A percentile compares a stretch with the other conserved stretches of the same genome.
Evolutionary conservation across 2,329 filamentous ascomycete species (phyloP).

Genomic region (Orbilia javanica): DNA sequence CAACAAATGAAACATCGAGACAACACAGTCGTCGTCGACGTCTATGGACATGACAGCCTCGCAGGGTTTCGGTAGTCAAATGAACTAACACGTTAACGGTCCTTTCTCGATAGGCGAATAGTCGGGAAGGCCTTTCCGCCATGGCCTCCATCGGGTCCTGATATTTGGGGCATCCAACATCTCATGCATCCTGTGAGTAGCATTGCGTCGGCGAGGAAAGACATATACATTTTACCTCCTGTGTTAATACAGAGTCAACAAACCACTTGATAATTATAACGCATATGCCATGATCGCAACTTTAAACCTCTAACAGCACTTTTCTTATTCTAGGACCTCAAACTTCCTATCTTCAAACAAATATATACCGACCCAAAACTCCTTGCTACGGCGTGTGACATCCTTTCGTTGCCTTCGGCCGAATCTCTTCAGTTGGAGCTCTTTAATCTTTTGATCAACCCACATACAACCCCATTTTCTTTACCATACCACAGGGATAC

Average conservation of each 20-base stretch:
- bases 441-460: conserved; percentile 58
- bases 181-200: conserved; percentile 58
- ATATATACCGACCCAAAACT: conserved; percentile 42
- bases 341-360: conserved; percentile 52
- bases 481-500: conserved; percentile 58
- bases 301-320: not conserved
- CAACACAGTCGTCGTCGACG: not conserved
- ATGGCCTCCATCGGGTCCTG: conserved; percentile 55
- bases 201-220: too few species aligned
- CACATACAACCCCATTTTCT: conserved; percentile 57
- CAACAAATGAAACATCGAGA: not conserved
- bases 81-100: not conserved
- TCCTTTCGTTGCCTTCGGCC: conserved; percentile 32
- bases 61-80: too few species aligned
- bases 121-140: conserved; percentile 60
- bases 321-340: conserved; percentile 31
- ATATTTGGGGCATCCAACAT: conserved; percentile 60
- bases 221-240: too few species aligned
- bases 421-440: conserved; percentile 54
- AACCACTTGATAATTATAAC: too few species aligned
- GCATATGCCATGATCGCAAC: not conserved
- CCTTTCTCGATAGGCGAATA: conserved; percentile 41
- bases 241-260: too few species aligned
- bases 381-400: conserved; percentile 46
- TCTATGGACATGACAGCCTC: too few species aligned